A percentile compares a stretch with the other conserved stretches of the same genome.
Evolutionary conservation across 176 grass and related monocot species (phyloP).

Genomic region (Bolboschoenus planiculmis): DNA sequence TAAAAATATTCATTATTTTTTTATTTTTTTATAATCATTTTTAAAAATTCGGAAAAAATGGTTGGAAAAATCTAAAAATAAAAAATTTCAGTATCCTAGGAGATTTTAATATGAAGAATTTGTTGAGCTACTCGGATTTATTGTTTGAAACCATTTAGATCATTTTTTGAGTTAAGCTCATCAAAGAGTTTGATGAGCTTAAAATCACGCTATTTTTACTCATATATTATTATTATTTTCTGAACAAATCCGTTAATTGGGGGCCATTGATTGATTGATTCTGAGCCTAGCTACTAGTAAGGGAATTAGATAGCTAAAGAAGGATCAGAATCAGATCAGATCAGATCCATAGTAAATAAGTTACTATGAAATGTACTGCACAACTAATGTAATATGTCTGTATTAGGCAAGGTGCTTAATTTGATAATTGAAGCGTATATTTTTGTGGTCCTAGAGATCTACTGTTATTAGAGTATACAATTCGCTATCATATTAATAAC

Average conservation of each 20-base stretch:
- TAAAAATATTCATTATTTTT: too few species aligned
- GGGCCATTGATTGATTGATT: constrained; percentile 20
- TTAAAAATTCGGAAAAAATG: too few species aligned
- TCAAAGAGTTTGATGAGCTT: too few species aligned
- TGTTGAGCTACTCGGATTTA: too few species aligned
- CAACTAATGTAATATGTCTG: constrained; percentile 4
- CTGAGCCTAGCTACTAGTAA: not conserved
- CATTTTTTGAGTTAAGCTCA: too few species aligned
- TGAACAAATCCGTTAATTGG: constrained; percentile 1
- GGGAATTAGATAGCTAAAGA: not conserved
- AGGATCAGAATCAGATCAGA: not conserved
- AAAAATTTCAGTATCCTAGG: too few species aligned
- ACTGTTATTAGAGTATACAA: not conserved
- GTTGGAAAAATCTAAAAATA: too few species aligned
- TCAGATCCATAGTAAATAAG: constrained; percentile 17
- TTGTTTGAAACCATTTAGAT: too few species aligned
- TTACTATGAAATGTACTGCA: constrained; percentile 16
- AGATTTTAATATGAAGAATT: too few species aligned
- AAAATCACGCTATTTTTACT: too few species aligned
- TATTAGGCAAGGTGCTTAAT: not conserved
- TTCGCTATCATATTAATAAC: not conserved
- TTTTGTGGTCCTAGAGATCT: constrained; percentile 23
- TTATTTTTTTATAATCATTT: too few species aligned
- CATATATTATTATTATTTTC: too few species aligned
- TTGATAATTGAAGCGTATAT: constrained; percentile 5